phyloP scores from a whole-genome alignment of 2,329 filamentous ascomycete genomes.

The Shiraia bambusicola region DNA sequence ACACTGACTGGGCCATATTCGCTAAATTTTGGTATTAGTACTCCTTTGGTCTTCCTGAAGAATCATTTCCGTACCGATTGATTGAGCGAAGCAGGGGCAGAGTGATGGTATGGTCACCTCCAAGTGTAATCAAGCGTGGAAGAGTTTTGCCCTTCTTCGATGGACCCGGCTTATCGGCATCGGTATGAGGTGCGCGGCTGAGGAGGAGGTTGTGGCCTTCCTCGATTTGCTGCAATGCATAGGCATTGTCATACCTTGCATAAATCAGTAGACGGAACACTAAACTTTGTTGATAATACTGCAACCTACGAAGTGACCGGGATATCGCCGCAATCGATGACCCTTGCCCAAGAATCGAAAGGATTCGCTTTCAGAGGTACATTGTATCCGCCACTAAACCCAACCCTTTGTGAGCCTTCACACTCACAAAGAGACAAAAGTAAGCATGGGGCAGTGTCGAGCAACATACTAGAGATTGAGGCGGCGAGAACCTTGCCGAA shows the following conservation, averaged over 20 bases:
- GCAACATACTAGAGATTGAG: slow-evolving; percentile 79
- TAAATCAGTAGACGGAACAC: neutral
- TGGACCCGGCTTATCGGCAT: slow-evolving; percentile 66
- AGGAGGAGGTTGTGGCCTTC: slow-evolving; percentile 78
- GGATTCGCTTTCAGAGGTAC: slow-evolving; percentile 78
- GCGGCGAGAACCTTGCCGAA: slow-evolving; percentile 80
- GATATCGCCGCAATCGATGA: slow-evolving; percentile 82
- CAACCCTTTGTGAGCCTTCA: slow-evolving; percentile 53
- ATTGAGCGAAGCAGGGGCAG: slow-evolving; percentile 58
- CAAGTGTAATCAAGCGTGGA: slow-evolving; percentile 75
- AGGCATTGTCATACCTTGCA: slow-evolving; percentile 75
- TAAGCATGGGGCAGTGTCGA: slow-evolving; percentile 45
- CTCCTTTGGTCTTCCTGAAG: neutral
- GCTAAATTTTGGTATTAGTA: slow-evolving; percentile 8
- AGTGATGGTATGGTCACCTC: slow-evolving; percentile 64
- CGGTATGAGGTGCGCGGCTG: slow-evolving; percentile 68
- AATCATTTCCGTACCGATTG: slow-evolving; percentile 45
- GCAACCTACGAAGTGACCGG: slow-evolving; percentile 73
- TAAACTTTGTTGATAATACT: neutral
- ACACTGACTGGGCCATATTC: slow-evolving; percentile 69
- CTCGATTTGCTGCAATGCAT: slow-evolving; percentile 80
- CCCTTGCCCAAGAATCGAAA: slow-evolving; percentile 77
- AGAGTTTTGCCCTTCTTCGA: slow-evolving; percentile 74
- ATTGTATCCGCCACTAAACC: slow-evolving; percentile 78
- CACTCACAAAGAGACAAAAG: slow-evolving; percentile 29